Percentiles rank a stretch among this genome's conserved stretches.
These are phyloP conservation scores for Fulvia fulva DNA, from an alignment of 2,329 filamentous ascomycete genomes.

Conservation along the genomic window DNA sequence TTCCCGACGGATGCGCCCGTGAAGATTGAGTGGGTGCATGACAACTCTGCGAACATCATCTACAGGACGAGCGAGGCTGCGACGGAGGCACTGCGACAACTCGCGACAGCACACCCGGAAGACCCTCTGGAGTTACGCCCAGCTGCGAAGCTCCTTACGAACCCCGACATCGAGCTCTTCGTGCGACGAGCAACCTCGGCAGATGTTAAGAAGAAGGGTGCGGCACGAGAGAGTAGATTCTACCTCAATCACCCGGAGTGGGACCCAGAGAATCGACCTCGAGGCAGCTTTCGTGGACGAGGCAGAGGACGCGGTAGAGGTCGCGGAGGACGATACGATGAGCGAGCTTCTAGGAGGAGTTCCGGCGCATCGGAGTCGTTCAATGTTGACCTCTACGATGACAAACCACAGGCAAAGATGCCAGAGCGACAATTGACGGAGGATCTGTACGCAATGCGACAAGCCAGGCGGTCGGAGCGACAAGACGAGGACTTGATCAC, in stretches of 20 bases:
- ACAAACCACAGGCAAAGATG: constrained; percentile 44
- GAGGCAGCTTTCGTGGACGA: constrained; percentile 10
- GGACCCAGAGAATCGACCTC: constrained; percentile 67
- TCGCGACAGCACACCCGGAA: constrained; percentile 38
- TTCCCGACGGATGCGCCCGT: constrained; percentile 54
- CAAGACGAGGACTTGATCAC: constrained; percentile 33
- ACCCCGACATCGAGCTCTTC: constrained; percentile 65
- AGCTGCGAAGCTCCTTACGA: constrained; percentile 64
- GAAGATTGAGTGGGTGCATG: constrained; percentile 90
- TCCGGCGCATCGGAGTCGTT: constrained; percentile 46
- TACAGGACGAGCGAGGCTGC: constrained; percentile 60
- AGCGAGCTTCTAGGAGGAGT: constrained; percentile 6
- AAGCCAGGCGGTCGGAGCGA: constrained; percentile 11
- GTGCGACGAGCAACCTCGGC: constrained; percentile 69
- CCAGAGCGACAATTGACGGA: constrained; percentile 6
- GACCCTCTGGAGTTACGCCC: constrained; percentile 59
- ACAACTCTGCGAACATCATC: constrained; percentile 81
- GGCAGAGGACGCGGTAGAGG: constrained; percentile 25
- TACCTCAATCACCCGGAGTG: constrained; percentile 89
- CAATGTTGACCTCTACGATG: constrained; percentile 79
- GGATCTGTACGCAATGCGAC: constrained; percentile 16
- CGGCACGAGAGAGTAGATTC: constrained; percentile 78
- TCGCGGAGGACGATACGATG: constrained; percentile 30
- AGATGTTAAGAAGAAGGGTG: constrained; percentile 77
- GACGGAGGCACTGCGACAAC: constrained; percentile 49